These are phyloP conservation scores for Phytophthora fragariaefolia DNA, from an alignment of 352 stramenopile species.

Conservation along the genomic window DNA sequence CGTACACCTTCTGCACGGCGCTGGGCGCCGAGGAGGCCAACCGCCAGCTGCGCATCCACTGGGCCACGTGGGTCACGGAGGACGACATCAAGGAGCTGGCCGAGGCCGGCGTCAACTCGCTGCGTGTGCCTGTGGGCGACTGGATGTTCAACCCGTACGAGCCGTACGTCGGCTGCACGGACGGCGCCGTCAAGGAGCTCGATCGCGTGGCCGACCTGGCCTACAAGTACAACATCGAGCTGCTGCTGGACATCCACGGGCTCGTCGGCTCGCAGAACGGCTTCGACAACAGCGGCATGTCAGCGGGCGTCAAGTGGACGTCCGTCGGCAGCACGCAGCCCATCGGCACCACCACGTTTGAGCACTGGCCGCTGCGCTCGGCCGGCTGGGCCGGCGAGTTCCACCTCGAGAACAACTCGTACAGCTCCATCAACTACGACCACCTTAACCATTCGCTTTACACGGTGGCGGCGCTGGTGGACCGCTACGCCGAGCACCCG, in stretches of 20 bases:
- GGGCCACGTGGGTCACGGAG: slow-evolving; percentile 91
- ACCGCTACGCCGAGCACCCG: slow-evolving; percentile 88
- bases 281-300: slow-evolving; percentile 95
- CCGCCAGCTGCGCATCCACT: slow-evolving; percentile 92
- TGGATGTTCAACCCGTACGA: slow-evolving; percentile 76
- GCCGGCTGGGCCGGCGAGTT: slow-evolving; percentile 93
- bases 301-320: slow-evolving; percentile 32
- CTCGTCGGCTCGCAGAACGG: slow-evolving; percentile 94
- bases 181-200: slow-evolving; percentile 92
- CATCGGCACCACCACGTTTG: slow-evolving; percentile 33
- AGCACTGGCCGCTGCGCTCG: slow-evolving; percentile 90
- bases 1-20: slow-evolving; percentile 80
- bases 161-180: slow-evolving; percentile 93
- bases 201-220: slow-evolving; percentile 90
- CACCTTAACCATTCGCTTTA: slow-evolving; percentile 93
- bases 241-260: slow-evolving; percentile 94
- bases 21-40: slow-evolving; percentile 86
- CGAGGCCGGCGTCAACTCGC: slow-evolving; percentile 31
- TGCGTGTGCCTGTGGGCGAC: slow-evolving; percentile 32
- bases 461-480: slow-evolving; percentile 87
- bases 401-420: slow-evolving; percentile 82
- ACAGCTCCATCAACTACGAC: slow-evolving; percentile 89
- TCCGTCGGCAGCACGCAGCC: slow-evolving; percentile 36
- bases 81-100: slow-evolving; percentile 34
- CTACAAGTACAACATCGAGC: slow-evolving; percentile 85